Conservation (phyloP, 1,284 basidiomycete genomes). For the Tremellales sp. region DNA sequence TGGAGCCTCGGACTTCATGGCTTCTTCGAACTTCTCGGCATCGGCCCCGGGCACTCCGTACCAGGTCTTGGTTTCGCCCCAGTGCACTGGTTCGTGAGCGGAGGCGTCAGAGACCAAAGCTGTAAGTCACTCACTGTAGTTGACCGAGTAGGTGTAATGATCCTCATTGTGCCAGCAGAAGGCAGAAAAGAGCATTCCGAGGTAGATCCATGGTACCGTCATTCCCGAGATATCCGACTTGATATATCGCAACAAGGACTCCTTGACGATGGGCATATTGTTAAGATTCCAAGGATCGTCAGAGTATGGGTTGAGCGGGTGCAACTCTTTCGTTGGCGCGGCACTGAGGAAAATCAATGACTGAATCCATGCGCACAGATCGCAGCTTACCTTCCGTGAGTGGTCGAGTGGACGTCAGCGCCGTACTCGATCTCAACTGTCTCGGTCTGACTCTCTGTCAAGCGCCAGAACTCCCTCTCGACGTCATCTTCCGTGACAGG, state of each 20-base stretch:
- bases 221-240: conserved; percentile 99
- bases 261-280: conserved; percentile 85
- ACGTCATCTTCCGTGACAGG: conserved; percentile 80
- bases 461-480: conserved; percentile 94
- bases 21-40: conserved; percentile 92
- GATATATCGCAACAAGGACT: conserved; percentile 74
- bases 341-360: conserved; percentile 56
- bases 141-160: conserved; percentile 95
- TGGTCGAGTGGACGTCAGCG: conserved; percentile 95
- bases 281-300: conserved; percentile 97
- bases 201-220: conserved; percentile 99
- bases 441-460: conserved; percentile 82
- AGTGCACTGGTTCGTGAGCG: conserved; percentile 71
- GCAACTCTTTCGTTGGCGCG: conserved; percentile 89
- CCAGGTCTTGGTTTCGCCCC: conserved; percentile 99
- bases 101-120: conserved; percentile 5
- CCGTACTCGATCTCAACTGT: conserved; percentile 99
- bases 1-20: conserved; percentile 90
- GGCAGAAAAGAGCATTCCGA: conserved; percentile 98
- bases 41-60: conserved; percentile 94
- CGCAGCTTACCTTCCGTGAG: conserved; percentile 77
- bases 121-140: conserved; percentile 68
- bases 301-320: conserved; percentile 80
- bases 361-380: neutral
- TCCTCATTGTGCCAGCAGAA: conserved; percentile 99